phyloP scores from a whole-genome alignment of 2,329 filamentous ascomycete genomes.

The Pseudocercospora fuligena region DNA sequence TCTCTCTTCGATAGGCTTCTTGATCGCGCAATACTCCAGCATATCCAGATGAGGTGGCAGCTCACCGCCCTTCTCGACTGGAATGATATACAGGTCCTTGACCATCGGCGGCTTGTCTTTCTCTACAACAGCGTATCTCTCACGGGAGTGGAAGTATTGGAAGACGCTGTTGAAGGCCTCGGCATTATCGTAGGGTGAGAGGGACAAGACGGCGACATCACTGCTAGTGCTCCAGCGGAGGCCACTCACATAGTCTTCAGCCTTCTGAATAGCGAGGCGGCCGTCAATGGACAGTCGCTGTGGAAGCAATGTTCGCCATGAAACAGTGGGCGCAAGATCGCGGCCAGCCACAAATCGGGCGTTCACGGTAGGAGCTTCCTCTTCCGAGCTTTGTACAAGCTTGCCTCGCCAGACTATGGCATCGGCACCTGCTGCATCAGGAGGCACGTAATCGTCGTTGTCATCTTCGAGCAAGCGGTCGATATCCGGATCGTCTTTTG shows the following conservation, averaged over 20 bases:
- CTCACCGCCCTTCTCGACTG: conserved; percentile 71
- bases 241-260: conserved; percentile 88
- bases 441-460: conserved; percentile 80
- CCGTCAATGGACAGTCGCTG: conserved; percentile 72
- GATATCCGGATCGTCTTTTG: conserved; percentile 82
- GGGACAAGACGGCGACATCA: conserved; percentile 79
- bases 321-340: conserved; percentile 68
- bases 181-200: conserved; percentile 66
- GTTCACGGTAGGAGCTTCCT: conserved; percentile 60
- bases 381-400: conserved; percentile 49
- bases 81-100: conserved; percentile 89
- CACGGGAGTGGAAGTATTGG: conserved; percentile 81
- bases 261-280: conserved; percentile 79
- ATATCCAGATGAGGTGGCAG: conserved; percentile 88
- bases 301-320: conserved; percentile 79
- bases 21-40: conserved; percentile 81
- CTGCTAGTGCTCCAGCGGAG: conserved; percentile 80
- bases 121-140: conserved; percentile 84
- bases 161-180: conserved; percentile 76
- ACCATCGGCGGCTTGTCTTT: conserved; percentile 66
- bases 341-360: conserved; percentile 85
- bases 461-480: conserved; percentile 86
- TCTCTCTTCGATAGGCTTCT: conserved; percentile 71
- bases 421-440: conserved; percentile 67
- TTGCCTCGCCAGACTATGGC: conserved; percentile 78